Conservation (phyloP, 805 yeast species). For the Sugiyamaella smithiae region DNA sequence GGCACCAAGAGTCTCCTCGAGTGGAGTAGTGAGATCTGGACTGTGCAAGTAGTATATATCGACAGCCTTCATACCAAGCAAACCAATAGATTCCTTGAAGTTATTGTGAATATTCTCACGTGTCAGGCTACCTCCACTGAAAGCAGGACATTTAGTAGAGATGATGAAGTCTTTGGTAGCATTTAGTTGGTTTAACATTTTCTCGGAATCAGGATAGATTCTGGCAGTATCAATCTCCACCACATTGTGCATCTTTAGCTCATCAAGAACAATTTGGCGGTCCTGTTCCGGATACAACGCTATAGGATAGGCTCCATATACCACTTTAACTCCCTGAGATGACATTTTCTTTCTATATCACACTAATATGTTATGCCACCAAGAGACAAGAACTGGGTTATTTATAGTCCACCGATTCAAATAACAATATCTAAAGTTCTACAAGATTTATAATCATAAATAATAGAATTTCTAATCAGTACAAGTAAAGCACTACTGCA, state of each 20-base stretch:
- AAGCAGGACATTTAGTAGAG: conserved; percentile 25
- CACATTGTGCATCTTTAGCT: conserved; percentile 22
- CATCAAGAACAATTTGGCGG: conserved; percentile 8
- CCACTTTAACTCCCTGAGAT: background rate
- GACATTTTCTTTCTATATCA: too few relatives aligned
- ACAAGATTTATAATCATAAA: too few relatives aligned
- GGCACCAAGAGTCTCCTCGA: conserved; percentile 28
- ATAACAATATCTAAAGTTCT: too few relatives aligned
- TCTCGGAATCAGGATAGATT: conserved; percentile 25
- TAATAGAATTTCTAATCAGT: too few relatives aligned
- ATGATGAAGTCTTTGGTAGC: conserved; percentile 22
- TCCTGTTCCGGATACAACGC: background rate
- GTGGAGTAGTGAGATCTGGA: conserved; percentile 30
- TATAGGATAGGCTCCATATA: background rate
- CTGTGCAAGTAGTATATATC: conserved; percentile 29
- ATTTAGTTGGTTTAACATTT: conserved; percentile 20
- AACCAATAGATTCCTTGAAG: conserved; percentile 19
- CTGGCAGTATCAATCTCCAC: conserved; percentile 31
- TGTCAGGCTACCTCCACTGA: conserved; percentile 18
- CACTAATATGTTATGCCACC: too few relatives aligned
- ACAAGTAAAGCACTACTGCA: too few relatives aligned
- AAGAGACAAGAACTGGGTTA: too few relatives aligned
- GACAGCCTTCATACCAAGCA: conserved; percentile 22
- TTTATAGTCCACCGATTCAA: too few relatives aligned
- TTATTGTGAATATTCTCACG: conserved; percentile 19